These are phyloP conservation scores for Aspergillus japonicus DNA, from an alignment of 2,329 filamentous ascomycete species.

Conservation along the genomic window DNA sequence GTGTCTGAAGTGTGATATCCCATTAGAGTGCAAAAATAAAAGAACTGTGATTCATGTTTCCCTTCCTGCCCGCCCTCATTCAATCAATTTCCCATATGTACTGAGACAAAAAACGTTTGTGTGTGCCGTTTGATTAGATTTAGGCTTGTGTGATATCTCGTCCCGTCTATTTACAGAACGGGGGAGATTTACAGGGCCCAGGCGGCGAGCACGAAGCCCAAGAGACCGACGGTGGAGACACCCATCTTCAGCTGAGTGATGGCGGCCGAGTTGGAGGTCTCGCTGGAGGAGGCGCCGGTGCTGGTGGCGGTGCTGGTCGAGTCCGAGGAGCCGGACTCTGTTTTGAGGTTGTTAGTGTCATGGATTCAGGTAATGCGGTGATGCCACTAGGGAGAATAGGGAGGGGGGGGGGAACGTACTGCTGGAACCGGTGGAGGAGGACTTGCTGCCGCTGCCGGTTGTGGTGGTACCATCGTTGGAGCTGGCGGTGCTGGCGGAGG, in stretches of 20 bases:
- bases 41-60: not conserved
- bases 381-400: not conserved
- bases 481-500: conserved; percentile 24
- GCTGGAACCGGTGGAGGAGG: conserved; percentile 15
- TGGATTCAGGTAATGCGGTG: not conserved
- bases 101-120: not conserved
- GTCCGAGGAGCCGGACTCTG: conserved; percentile 7
- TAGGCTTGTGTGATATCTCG: not conserved
- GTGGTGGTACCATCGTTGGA: conserved; percentile 16
- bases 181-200: conserved; percentile 35
- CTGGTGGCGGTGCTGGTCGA: conserved; percentile 20
- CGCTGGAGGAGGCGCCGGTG: conserved; percentile 16
- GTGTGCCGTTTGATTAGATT: not conserved
- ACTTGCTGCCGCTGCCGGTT: conserved; percentile 13
- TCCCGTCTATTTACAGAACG: not conserved
- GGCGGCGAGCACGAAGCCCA: conserved; percentile 37
- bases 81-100: conserved; percentile 4
- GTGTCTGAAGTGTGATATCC: not conserved
- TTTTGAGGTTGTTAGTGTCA: not conserved
- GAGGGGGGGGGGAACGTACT: conserved; percentile 7
- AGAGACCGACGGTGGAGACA: conserved; percentile 34
- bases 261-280: conserved; percentile 32
- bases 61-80: conserved; percentile 7
- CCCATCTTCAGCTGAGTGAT: conserved; percentile 28
- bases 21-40: not conserved